Evolutionary conservation across 345 rosid genomes (phyloP), one percentile per base, ranked within the genome.

Genomic region (Carallia brachiata): DNA sequence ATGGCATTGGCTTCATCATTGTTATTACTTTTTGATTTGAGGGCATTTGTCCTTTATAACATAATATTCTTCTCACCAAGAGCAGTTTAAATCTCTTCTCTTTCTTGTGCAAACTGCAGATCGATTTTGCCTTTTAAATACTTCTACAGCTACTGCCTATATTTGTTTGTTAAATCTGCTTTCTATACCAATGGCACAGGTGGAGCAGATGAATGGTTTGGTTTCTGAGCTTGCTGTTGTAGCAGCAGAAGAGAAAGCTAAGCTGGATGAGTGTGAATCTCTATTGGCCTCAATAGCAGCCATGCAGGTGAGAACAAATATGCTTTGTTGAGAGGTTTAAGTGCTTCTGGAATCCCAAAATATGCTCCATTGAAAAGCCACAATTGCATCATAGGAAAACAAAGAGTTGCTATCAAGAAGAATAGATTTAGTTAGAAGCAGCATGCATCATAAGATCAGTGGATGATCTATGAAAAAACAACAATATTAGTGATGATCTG

Each of bases 261-360:
- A 86, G 87, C 85, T 94, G 71, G 87, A 71, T 23, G 84, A 85
- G 61, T 91, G 90, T 70, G 90, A 91, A 84, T 65, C 82, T 70
- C 79, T 94, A 12, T 78, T 94, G 82, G 83, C 83, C 79, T 84
- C 95, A 61, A 80, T 87, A 0, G 82, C 89, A 54, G 86, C 83
- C 44, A 75, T 82, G 87, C 92, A 91, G 96, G 97, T 91, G 80
- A 80, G 82, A 48, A 36, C 1, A 52, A 39, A 50, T 2, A 36
- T 36, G 40, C 53, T 44, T 4, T 44, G 50, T 44, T 44, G 50
- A 1, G 0, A 12, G 50, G 50, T 44, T 44, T 44, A 13, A 44
- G 5, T 44, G 50, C 50, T 44, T 44, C 16, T 44, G 50, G 50
- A 44, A 44, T 44, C 50, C 50, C 16, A 44, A 44, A 15, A 44